Percentiles rank a stretch among this genome's conserved stretches.
phyloP scores from a whole-genome alignment of 495 filamentous ascomycete species.

The Pyrenula aspistea region DNA sequence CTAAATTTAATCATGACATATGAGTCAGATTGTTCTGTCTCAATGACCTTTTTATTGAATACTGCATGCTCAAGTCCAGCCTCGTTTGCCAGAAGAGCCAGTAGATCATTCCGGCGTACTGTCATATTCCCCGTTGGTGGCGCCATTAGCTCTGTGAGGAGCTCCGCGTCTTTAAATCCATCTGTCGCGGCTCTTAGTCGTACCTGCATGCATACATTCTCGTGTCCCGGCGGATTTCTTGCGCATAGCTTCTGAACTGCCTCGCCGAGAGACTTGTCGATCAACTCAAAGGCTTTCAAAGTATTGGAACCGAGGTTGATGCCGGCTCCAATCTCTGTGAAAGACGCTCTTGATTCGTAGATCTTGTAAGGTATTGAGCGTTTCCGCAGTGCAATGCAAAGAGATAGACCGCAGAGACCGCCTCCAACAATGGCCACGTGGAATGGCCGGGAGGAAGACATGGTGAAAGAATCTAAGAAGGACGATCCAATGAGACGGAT shows the following conservation, averaged over 20 bases:
- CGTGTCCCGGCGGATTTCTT: conserved; percentile 16
- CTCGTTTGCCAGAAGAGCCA: conserved; percentile 44
- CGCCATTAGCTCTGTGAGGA: conserved; percentile 20
- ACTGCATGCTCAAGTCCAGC: conserved; percentile 30
- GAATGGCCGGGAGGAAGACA: not conserved
- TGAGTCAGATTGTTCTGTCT: conserved; percentile 6
- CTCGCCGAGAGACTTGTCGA: conserved; percentile 27
- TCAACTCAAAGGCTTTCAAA: conserved; percentile 36
- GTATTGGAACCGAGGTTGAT: conserved; percentile 48
- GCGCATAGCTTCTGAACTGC: conserved; percentile 23
- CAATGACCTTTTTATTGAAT: conserved; percentile 21
- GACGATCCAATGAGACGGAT: too few species aligned
- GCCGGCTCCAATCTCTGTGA: conserved; percentile 47
- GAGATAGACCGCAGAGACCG: conserved; percentile 45
- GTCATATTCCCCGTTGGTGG: conserved; percentile 21
- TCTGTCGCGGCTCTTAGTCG: not conserved
- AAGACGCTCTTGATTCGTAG: conserved; percentile 40
- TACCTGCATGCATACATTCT: conserved; percentile 1
- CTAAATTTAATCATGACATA: conserved; percentile 14
- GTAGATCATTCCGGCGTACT: conserved; percentile 42
- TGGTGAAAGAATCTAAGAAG: not conserved
- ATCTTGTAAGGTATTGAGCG: conserved; percentile 35
- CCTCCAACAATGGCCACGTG: conserved; percentile 47
- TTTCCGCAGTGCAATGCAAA: conserved; percentile 41
- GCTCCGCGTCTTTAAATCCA: conserved; percentile 12